These are phyloP conservation scores for Metschnikowia santaceciliae DNA, from an alignment of 805 yeast genomes.

Conservation along the genomic window DNA sequence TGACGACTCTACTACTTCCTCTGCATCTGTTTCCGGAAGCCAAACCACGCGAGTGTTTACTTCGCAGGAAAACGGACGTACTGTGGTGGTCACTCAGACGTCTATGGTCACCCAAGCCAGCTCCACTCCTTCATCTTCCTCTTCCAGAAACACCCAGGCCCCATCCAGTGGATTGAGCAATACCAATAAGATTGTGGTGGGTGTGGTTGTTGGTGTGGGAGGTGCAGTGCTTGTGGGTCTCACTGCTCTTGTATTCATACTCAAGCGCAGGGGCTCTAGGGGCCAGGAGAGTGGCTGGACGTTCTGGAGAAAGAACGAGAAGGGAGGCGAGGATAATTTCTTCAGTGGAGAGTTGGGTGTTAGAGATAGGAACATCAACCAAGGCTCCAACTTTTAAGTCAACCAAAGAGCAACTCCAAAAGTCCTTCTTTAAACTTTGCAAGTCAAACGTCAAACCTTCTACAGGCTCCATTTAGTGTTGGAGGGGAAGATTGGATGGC, in stretches of 20 bases:
- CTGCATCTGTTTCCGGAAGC: slow-evolving; percentile 4
- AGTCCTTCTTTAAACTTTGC: too few relatives aligned
- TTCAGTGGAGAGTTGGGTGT: slow-evolving; percentile 46
- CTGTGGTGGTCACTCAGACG: slow-evolving; percentile 39
- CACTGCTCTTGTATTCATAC: slow-evolving; percentile 29
- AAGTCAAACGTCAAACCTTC: too few relatives aligned
- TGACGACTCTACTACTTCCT: not conserved
- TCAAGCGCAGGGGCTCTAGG: slow-evolving; percentile 32
- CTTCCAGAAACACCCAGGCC: slow-evolving; percentile 9
- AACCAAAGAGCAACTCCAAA: not conserved
- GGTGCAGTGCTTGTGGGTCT: slow-evolving; percentile 38
- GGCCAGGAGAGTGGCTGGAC: slow-evolving; percentile 37
- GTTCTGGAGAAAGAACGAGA: slow-evolving; percentile 45
- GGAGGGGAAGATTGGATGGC: too few relatives aligned
- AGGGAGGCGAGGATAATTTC: slow-evolving; percentile 34
- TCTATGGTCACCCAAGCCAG: slow-evolving; percentile 25
- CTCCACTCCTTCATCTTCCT: slow-evolving; percentile 23
- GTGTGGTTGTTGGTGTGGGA: slow-evolving; percentile 47
- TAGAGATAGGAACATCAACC: slow-evolving; percentile 45
- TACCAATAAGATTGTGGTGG: slow-evolving; percentile 43
- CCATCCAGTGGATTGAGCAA: slow-evolving; percentile 35
- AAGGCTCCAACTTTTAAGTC: slow-evolving; percentile 41
- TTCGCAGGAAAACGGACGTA: slow-evolving; percentile 34
- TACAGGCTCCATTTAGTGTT: too few relatives aligned
- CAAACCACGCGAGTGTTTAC: slow-evolving; percentile 23